Percentiles rank a stretch among this genome's conserved stretches.
phyloP scores from a whole-genome alignment of 352 stramenopile genomes.

The Pythium insidiosum region DNA sequence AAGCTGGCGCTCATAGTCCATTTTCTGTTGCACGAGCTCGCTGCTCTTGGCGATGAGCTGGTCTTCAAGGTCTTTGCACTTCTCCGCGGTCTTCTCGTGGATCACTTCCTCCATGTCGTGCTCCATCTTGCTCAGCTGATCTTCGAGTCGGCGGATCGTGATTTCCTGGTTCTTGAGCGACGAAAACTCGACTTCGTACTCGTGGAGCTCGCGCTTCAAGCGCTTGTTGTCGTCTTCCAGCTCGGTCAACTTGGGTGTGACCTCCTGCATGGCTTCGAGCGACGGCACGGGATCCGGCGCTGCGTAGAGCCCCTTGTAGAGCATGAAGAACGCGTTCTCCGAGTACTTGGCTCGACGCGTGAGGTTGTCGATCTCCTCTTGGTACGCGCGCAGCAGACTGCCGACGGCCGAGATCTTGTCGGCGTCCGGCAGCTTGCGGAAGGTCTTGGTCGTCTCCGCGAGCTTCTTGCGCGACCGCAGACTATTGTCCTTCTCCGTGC shows the following conservation, averaged over 20 bases:
- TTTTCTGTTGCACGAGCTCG: conserved; percentile 75
- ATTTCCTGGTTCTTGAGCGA: conserved; percentile 96
- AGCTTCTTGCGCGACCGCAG: conserved; percentile 78
- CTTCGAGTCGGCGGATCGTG: conserved; percentile 94
- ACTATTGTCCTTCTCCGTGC: conserved; percentile 77
- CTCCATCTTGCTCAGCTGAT: conserved; percentile 78
- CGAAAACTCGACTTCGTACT: conserved; percentile 93
- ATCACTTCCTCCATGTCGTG: conserved; percentile 56
- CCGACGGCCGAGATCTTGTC: conserved; percentile 60
- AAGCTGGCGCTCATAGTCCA: conserved; percentile 64
- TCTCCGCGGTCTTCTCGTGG: conserved; percentile 46
- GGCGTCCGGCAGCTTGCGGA: conserved; percentile 57
- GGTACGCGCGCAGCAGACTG: conserved; percentile 80
- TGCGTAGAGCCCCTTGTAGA: conserved; percentile 86
- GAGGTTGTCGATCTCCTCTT: conserved; percentile 90
- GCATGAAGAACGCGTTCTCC: conserved; percentile 83
- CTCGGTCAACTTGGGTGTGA: conserved; percentile 48
- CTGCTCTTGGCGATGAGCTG: conserved; percentile 61
- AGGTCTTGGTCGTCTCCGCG: conserved; percentile 79
- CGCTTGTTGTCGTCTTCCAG: conserved; percentile 90
- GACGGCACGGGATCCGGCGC: conserved; percentile 75
- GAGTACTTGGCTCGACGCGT: conserved; percentile 88
- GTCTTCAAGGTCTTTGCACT: conserved; percentile 53
- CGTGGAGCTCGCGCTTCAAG: conserved; percentile 83
- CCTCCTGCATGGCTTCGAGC: conserved; percentile 47